Conservation (phyloP, 345 rosid species). For the Brassica juncea region DNA sequence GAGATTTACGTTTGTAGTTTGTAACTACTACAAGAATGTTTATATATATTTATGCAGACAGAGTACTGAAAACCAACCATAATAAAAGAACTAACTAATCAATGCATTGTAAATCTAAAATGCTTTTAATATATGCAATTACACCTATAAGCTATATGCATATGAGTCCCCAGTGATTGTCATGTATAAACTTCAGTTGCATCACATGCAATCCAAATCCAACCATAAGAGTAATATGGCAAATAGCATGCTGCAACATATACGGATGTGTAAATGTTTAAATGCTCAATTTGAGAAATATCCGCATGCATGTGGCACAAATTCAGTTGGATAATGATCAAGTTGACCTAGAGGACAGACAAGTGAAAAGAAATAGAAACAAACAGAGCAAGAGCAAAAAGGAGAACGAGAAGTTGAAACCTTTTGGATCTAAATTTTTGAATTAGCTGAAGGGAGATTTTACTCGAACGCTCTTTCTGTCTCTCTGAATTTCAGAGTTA, state of each 20-base stretch:
- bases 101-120: neutral
- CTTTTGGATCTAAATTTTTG: neutral
- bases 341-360: slow-evolving; percentile 20
- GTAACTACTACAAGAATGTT: neutral
- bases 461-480: neutral
- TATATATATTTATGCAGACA: neutral
- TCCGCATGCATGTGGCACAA: slow-evolving; percentile 8
- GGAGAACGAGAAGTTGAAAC: slow-evolving; percentile 8
- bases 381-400: neutral
- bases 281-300: slow-evolving; percentile 23
- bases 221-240: slow-evolving; percentile 27
- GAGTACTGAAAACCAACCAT: neutral
- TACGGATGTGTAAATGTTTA: slow-evolving; percentile 15
- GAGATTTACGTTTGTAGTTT: neutral
- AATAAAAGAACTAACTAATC: neutral
- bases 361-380: slow-evolving; percentile 2
- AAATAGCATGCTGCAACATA: slow-evolving; percentile 24
- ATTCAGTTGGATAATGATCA: slow-evolving; percentile 18
- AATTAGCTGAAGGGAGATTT: neutral
- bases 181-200: neutral
- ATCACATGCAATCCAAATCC: neutral
- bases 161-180: too few relatives aligned
- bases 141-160: neutral
- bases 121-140: neutral
- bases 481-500: neutral